Conservation (phyloP, 495 filamentous ascomycete species). For the Podospora conica region DNA sequence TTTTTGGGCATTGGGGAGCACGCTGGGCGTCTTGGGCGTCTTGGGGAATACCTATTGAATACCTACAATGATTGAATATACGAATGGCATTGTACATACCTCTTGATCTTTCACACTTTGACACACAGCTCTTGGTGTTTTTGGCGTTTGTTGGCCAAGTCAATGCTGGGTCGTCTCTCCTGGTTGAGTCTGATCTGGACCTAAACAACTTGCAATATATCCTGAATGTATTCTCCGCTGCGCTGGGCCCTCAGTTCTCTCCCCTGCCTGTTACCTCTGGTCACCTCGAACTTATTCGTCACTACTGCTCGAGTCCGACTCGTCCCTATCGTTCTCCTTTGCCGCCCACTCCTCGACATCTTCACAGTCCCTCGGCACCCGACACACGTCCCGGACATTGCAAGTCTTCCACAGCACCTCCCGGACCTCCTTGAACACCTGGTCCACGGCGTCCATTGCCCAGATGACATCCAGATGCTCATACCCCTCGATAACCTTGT, state of each 20-base stretch:
- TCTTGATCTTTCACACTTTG: background rate
- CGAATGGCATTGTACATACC: background rate
- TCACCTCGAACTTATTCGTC: constrained; percentile 11
- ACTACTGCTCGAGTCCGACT: constrained; percentile 24
- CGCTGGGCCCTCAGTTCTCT: background rate
- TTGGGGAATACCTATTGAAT: background rate
- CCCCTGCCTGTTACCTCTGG: background rate
- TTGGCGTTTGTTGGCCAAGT: background rate
- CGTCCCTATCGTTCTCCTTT: constrained; percentile 11
- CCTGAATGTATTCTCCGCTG: background rate
- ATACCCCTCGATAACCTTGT: constrained; percentile 80
- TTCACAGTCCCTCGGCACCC: constrained; percentile 59
- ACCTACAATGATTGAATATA: too few relatives aligned
- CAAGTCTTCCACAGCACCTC: constrained; percentile 78
- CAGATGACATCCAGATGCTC: constrained; percentile 95
- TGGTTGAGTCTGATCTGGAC: too few relatives aligned
- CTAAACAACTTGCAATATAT: too few relatives aligned
- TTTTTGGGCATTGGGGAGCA: too few relatives aligned
- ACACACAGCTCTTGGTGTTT: too few relatives aligned
- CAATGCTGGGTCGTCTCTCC: too few relatives aligned
- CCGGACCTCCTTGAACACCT: constrained; percentile 74
- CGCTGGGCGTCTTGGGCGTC: background rate
- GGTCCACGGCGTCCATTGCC: constrained; percentile 83
- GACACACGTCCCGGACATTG: constrained; percentile 49
- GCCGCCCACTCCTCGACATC: constrained; percentile 34